Conservation (phyloP, 2,329 filamentous ascomycete genomes). For the Botrytis squamosa region DNA sequence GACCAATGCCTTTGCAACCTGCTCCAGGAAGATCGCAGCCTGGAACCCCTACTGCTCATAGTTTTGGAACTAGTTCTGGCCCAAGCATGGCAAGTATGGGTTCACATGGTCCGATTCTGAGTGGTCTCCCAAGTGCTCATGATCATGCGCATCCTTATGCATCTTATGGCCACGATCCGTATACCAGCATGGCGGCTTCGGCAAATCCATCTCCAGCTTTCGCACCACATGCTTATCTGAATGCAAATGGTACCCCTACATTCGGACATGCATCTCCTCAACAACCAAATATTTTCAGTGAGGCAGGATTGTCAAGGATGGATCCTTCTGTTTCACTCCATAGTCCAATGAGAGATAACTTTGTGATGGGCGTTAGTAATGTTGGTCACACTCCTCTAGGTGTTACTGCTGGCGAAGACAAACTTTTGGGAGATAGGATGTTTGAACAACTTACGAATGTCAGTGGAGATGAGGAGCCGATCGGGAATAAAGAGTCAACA, state of each 20-base stretch:
- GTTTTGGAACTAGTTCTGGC: constrained; percentile 28
- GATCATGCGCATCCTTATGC: constrained; percentile 36
- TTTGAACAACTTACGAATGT: constrained; percentile 38
- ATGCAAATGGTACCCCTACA: constrained; percentile 28
- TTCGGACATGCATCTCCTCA: constrained; percentile 29
- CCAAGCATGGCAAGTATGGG: constrained; percentile 31
- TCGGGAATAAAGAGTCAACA: constrained; percentile 2
- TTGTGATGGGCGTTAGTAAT: constrained; percentile 18
- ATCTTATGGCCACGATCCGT: constrained; percentile 31
- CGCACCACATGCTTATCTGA: constrained; percentile 37
- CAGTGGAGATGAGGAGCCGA: constrained; percentile 28
- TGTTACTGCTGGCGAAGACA: constrained; percentile 23
- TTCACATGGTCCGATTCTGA: constrained; percentile 32
- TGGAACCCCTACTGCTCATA: constrained; percentile 35
- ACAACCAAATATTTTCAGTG: constrained; percentile 33
- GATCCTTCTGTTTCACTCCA: constrained; percentile 33
- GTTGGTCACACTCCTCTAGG: constrained; percentile 13
- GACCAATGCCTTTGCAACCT: constrained; percentile 36
- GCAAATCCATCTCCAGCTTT: constrained; percentile 34
- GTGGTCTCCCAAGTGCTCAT: constrained; percentile 32
- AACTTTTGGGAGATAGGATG: constrained; percentile 32
- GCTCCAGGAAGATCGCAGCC: constrained; percentile 38
- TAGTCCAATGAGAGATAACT: constrained; percentile 35
- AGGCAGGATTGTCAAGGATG: constrained; percentile 34
- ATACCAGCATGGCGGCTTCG: constrained; percentile 33